A percentile compares a stretch with the other conserved stretches of the same genome.
Evolutionary conservation across 805 yeast genomes (phyloP).

Genomic region (Pichia cabralensis): DNA sequence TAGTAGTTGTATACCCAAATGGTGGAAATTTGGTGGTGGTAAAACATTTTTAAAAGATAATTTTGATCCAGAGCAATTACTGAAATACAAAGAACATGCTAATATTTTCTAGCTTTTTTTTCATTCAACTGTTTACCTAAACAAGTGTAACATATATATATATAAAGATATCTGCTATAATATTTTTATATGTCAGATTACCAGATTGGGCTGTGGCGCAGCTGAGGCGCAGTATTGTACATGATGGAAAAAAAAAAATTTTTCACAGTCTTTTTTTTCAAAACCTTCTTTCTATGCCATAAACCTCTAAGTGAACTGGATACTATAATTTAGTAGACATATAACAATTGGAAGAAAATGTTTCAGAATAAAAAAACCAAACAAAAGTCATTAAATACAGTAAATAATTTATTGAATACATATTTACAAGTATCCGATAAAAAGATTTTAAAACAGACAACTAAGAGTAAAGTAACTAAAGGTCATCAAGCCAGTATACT

Average conservation of each 20-base stretch:
- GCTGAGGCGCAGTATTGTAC: not conserved
- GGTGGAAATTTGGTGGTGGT: conserved; percentile 70
- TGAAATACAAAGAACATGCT: too few species aligned
- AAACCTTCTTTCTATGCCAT: not conserved
- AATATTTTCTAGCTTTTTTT: too few species aligned
- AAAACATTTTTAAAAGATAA: conserved; percentile 43
- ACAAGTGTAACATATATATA: too few species aligned
- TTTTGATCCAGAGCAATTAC: conserved; percentile 22
- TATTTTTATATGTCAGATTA: too few species aligned
- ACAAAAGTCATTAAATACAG: conserved; percentile 14
- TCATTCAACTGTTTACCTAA: too few species aligned
- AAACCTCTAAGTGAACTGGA: too few species aligned
- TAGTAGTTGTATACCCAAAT: conserved; percentile 57
- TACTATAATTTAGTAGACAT: too few species aligned
- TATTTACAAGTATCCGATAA: conserved; percentile 15
- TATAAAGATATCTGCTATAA: too few species aligned
- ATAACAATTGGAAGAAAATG: too few species aligned
- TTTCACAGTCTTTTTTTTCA: not conserved
- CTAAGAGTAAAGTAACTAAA: conserved; percentile 4
- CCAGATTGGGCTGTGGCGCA: not conserved
- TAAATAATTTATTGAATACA: conserved; percentile 19
- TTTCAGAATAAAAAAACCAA: conserved; percentile 15
- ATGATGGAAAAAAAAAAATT: not conserved
- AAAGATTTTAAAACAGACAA: not conserved
- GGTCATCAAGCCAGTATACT: conserved; percentile 18